Evolutionary conservation across 129 eudicot genomes (phyloP), one percentile per base, ranked within the genome.

Genomic region (Sambucus nigra): DNA sequence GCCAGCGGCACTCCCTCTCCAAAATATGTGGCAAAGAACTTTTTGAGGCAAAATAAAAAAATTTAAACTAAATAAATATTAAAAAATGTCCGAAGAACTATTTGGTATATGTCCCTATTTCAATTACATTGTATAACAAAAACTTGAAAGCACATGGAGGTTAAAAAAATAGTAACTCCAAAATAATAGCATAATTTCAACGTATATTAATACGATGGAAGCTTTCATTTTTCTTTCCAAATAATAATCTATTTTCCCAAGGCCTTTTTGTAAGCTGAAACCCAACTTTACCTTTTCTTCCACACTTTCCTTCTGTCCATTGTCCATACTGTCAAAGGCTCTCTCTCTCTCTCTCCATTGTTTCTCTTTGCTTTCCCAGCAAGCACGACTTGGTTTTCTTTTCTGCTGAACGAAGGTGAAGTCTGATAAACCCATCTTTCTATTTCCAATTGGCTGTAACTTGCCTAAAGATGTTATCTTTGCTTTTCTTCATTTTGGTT

Each of bases 261-360:
- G 50, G 83, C 60, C 73, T 71, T n/a, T n/a, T n/a, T 72, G 80
- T 63, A 23, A 51, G 67, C 69, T 69, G 73, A 63, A 79, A 70
- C 66, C 80, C 60, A 61, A 73, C 25, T 77, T 69, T 29, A 47
- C 81, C 63, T 65, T 66, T 49, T 70, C 72, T 56, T 72, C 69
- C 76, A 68, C 61, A 75, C 73, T 61, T 61, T 52, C 55, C 70
- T 51, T 62, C 63, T 45, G 72, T 65, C 67, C 57, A 59, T 53
- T 49, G 52, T 71, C 76, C 48, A 53, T 12, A 53, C 79, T 48
- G 77, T 78, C 77, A 68, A 73, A 32, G 54, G 8, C 51, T 42
- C 55, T 47, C 61, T 49, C 64, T 35, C 69, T 47, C 75, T 63
- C 69, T 68, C 73, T 42, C 76, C 57, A 47, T 70, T 63, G 42